Percentiles rank a stretch among this genome's conserved stretches.
Conservation (phyloP, 2,329 filamentous ascomycete genomes). For the Bipolaris zeicola region DNA sequence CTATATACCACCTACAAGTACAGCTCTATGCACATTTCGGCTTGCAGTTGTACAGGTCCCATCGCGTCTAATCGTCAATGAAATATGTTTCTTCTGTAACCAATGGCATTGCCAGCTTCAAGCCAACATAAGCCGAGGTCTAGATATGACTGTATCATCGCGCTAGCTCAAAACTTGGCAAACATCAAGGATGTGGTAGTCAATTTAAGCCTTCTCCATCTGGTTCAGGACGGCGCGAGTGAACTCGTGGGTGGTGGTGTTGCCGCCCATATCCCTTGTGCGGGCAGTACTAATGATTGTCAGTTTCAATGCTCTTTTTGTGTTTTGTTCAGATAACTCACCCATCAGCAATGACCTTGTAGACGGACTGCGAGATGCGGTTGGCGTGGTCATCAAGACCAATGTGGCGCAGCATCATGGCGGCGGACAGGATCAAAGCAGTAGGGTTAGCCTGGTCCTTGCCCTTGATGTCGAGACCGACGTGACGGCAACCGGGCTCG, state of each 20-base stretch:
- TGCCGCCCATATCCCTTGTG: constrained; percentile 95
- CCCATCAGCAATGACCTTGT: constrained; percentile 86
- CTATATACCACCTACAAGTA: constrained; percentile 52
- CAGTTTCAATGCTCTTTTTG: constrained; percentile 26
- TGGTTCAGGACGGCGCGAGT: constrained; percentile 91
- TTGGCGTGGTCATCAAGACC: constrained; percentile 98
- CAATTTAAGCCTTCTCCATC: constrained; percentile 70
- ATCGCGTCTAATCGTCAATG: constrained; percentile 32
- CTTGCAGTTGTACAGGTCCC: constrained; percentile 42
- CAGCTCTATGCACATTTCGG: constrained; percentile 46
- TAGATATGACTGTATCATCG: constrained; percentile 15
- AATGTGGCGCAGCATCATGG: constrained; percentile 96
- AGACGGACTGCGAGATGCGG: constrained; percentile 89
- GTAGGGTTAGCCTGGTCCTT: constrained; percentile 99
- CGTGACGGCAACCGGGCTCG: constrained; percentile 98
- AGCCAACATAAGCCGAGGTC: constrained; percentile 13
- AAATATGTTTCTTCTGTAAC: constrained; percentile 17
- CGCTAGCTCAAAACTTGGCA: constrained; percentile 24
- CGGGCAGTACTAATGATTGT: constrained; percentile 71
- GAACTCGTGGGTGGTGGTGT: constrained; percentile 89
- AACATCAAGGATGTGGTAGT: constrained; percentile 13
- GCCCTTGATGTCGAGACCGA: constrained; percentile 99
- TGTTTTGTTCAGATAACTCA: constrained; percentile 53
- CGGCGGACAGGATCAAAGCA: constrained; percentile 89
- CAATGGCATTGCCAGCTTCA: constrained; percentile 5